phyloP scores from a whole-genome alignment of 169 alveolate genomes.

The Plasmodium coatneyi region DNA sequence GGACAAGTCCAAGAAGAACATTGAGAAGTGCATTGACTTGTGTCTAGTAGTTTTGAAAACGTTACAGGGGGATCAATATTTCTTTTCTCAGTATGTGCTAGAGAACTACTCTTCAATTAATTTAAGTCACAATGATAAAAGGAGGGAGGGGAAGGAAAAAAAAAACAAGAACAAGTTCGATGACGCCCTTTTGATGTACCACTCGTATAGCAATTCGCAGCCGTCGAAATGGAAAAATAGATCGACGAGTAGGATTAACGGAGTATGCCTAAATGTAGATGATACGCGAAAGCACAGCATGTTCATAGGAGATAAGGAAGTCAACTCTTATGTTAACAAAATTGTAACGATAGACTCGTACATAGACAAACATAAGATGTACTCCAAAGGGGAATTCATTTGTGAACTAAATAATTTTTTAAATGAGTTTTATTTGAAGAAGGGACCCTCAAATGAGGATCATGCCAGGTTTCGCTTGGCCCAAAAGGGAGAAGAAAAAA shows the following conservation, averaged over 20 bases:
- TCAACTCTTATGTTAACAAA: constrained; percentile 30
- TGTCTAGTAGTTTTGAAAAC: constrained; percentile 29
- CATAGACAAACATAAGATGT: constrained; percentile 59
- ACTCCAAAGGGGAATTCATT: constrained; percentile 16
- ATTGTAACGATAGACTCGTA: constrained; percentile 30
- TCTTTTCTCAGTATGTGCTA: constrained; percentile 34
- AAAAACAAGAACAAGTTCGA: constrained; percentile 24
- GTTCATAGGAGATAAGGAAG: constrained; percentile 9
- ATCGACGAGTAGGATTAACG: background rate
- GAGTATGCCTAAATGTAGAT: background rate
- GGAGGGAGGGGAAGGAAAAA: constrained; percentile 22
- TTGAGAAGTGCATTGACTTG: constrained; percentile 42
- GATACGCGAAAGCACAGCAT: background rate
- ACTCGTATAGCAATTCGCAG: constrained; percentile 25
- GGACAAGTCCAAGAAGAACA: constrained; percentile 55
- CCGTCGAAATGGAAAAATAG: background rate
- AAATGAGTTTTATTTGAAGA: constrained; percentile 13
- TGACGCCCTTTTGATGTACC: constrained; percentile 23
- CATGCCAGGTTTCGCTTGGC: background rate
- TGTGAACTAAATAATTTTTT: constrained; percentile 45
- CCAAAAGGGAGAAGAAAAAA: background rate
- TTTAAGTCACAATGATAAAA: background rate
- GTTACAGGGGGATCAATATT: constrained; percentile 20
- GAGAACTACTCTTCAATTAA: constrained; percentile 57
- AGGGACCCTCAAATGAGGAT: background rate